These are phyloP conservation scores for Starmerella bombicola DNA, from an alignment of 805 yeast species.

Conservation along the genomic window DNA sequence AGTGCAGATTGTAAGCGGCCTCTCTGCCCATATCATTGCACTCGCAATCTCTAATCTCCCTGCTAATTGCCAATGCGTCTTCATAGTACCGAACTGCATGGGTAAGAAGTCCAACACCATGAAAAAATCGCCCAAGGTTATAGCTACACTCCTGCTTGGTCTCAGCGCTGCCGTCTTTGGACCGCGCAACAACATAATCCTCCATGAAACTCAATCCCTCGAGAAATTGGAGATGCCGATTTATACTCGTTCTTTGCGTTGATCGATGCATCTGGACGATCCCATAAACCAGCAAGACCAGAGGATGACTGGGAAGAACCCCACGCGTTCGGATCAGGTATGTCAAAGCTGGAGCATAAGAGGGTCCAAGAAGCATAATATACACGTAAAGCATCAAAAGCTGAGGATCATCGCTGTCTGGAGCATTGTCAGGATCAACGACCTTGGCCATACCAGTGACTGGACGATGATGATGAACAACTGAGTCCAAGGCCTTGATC, in stretches of 20 bases:
- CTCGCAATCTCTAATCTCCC: neutral
- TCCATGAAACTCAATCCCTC: constrained; percentile 72
- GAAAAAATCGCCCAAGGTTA: constrained; percentile 76
- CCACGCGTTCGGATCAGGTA: constrained; percentile 62
- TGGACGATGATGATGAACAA: constrained; percentile 37
- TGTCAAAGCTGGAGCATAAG: constrained; percentile 70
- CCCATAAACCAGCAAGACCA: constrained; percentile 62
- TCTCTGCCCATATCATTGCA: constrained; percentile 56
- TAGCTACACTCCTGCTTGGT: constrained; percentile 48
- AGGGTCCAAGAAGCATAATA: constrained; percentile 65
- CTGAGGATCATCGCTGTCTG: constrained; percentile 39
- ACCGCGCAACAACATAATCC: constrained; percentile 52
- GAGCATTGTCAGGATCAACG: constrained; percentile 9
- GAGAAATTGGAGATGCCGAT: constrained; percentile 73
- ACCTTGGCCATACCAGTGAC: constrained; percentile 73
- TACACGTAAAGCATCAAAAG: constrained; percentile 69
- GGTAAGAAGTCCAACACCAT: constrained; percentile 62
- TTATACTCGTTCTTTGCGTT: constrained; percentile 75
- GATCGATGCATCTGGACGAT: constrained; percentile 78
- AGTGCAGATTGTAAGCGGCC: constrained; percentile 73
- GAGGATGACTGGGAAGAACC: constrained; percentile 60
- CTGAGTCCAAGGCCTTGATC: constrained; percentile 73
- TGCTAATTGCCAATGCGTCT: constrained; percentile 37
- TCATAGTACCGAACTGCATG: constrained; percentile 66
- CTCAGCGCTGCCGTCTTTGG: constrained; percentile 4